Evolutionary conservation across 352 stramenopile genomes (phyloP), one percentile per base, ranked within the genome.

Genomic region (Elongisporangium anandrum): DNA sequence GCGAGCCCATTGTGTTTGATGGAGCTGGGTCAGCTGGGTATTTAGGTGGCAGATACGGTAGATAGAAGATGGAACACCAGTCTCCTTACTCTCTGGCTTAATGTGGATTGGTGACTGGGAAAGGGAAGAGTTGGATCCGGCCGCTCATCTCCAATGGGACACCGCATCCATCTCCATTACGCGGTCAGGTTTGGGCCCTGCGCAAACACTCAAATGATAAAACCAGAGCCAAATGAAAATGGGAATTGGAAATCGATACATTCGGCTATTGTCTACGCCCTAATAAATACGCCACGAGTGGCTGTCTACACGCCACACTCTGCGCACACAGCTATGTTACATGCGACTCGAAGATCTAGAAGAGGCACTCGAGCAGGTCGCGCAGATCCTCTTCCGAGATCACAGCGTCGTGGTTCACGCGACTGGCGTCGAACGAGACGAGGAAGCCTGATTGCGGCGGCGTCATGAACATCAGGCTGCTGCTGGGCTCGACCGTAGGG

Each of bases 281-380:
- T 45, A 45, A 45, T 45, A 45, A 45, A 45, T 45, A 45, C 10
- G 34, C 34, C 34, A 45, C 29, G 29, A 39, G 29, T 45, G 34
- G 34, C 34, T 45, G 1, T 16, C 34, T 45, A 45, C 34, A 45
- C 24, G 24, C 24, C 24, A 34, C 34, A 45, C 34, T 45, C 34
- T 2, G 3, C 34, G 34, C 34, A 17, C 34, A 45, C 34, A 45
- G 34, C 34, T 45, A 45, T 45, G 34, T 9, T 45, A 45, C 34
- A 45, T 45, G 34, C 24, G 24, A 7, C 24, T 34, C 16, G 34
- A 45, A 12, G 34, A 45, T 45, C 34, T 64, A 79, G 56, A 79
- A 79, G 45, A 79, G 61, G 59, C 71, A 79, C 58, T 79, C 71
- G 2, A 79, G 64, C 39, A 79, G 60, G 54, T 79, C 61, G 54